Evolutionary conservation across 129 eudicot genomes (phyloP), one percentile per base, ranked within the genome.

Genomic region (Calendula officinalis): DNA sequence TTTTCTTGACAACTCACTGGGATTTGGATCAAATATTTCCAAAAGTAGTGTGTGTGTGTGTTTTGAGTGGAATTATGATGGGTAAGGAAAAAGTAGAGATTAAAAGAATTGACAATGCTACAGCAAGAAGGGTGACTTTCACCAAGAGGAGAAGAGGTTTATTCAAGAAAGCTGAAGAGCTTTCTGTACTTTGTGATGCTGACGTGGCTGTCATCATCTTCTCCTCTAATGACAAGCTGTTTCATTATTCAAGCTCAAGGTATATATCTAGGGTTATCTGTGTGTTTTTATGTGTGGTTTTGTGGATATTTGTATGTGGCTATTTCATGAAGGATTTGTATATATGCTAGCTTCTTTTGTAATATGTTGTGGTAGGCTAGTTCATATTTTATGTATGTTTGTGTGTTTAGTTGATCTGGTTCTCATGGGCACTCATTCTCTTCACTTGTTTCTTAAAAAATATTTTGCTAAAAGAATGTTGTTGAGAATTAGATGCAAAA

Each of bases 151-250:
- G 97, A 75, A 90, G 95, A 81, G 97, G 97, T 42, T 67, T 90
- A 5, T 83, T 90, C 78, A 90, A 90, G 84, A 90, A 90, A 78
- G 97, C 97, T 62, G 86, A 90, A 71, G 97, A 89, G 77, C 97
- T 89, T 75, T 72, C 90, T 42, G 83, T 89, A 50, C 87, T 89
- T 40, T 89, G 97, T 69, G 97, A 89, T 80, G 95, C 95, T 65
- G 95, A 89, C 68, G 95, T 89, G 47, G 97, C 80, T 47, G 79
- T 90, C 71, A 74, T 86, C 66, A 46, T 86, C 71, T 90, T 90
- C 71, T 83, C 95, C 38, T 84, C 86, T 49, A 86, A 84, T 47
- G 97, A 86, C 52, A 90, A 90, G 83, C 88, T 90, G 68, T 90
- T 90, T 53, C 82, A 83, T 62, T 90, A 78, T 69, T 78, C 91